Percentiles rank a stretch among this genome's conserved stretches.
phyloP scores from a whole-genome alignment of 768 basidiomycete species.

The Lentinula detonsa region DNA sequence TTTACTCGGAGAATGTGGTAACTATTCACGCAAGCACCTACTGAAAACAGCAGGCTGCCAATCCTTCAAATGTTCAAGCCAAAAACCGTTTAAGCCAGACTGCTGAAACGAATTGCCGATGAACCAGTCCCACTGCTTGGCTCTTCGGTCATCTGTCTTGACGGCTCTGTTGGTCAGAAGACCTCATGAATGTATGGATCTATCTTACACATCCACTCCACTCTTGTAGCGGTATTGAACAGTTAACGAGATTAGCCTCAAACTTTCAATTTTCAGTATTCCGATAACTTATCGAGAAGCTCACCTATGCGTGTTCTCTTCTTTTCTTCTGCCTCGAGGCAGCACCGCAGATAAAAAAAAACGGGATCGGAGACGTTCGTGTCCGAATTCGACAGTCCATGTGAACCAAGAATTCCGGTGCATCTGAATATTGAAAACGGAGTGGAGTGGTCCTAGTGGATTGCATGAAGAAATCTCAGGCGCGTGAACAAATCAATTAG shows the following conservation, averaged over 20 bases:
- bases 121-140: not conserved
- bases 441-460: not conserved
- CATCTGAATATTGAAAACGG: not conserved
- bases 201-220: not conserved
- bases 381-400: not conserved
- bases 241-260: not conserved
- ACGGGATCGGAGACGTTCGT: not conserved
- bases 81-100: not conserved
- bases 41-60: conserved; percentile 2
- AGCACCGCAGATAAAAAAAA: not conserved
- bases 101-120: not conserved
- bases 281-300: not conserved
- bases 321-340: not conserved
- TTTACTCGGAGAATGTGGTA: not conserved
- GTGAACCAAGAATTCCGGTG: not conserved
- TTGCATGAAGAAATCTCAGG: not conserved
- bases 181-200: not conserved
- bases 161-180: not conserved
- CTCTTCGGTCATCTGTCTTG: not conserved
- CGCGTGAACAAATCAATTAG: not conserved
- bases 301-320: not conserved
- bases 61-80: not conserved
- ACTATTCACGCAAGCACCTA: not conserved
- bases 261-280: not conserved
- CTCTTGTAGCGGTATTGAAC: too few relatives aligned